Conservation (phyloP, 2,329 filamentous ascomycete species). For the Trichoderma aggressivum region DNA sequence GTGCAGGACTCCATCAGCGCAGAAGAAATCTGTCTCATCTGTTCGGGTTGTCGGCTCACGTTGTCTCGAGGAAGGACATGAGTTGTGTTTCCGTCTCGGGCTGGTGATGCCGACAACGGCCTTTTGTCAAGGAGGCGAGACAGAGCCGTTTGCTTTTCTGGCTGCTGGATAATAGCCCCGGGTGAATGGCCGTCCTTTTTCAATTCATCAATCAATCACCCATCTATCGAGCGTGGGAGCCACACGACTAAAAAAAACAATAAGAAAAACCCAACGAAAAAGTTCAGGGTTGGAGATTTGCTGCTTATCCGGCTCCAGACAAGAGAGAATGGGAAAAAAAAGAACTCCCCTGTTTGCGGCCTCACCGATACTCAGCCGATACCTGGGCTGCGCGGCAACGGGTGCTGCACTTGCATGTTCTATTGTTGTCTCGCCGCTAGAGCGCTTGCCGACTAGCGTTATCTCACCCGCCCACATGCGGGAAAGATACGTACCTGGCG, state of each 20-base stretch:
- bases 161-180: background rate
- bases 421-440: background rate
- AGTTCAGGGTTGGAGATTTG: background rate
- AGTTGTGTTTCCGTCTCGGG: background rate
- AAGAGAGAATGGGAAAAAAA: background rate
- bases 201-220: background rate
- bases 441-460: background rate
- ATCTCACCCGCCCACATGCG: background rate
- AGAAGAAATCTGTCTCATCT: background rate
- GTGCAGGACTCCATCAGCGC: background rate
- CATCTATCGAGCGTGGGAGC: background rate
- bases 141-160: background rate
- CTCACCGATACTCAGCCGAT: conserved; percentile 15
- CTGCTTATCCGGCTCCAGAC: conserved; percentile 2
- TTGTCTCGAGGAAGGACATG: background rate
- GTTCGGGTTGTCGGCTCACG: background rate
- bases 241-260: background rate
- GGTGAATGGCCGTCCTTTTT: background rate
- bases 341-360: conserved; percentile 1
- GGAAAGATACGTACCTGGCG: conserved; percentile 6
- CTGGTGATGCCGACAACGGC: background rate
- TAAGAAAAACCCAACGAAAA: background rate
- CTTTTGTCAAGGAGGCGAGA: background rate
- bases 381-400: background rate
- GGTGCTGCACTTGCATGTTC: background rate